Conservation (phyloP, 768 basidiomycete species). For the Pleurotus giganteus region DNA sequence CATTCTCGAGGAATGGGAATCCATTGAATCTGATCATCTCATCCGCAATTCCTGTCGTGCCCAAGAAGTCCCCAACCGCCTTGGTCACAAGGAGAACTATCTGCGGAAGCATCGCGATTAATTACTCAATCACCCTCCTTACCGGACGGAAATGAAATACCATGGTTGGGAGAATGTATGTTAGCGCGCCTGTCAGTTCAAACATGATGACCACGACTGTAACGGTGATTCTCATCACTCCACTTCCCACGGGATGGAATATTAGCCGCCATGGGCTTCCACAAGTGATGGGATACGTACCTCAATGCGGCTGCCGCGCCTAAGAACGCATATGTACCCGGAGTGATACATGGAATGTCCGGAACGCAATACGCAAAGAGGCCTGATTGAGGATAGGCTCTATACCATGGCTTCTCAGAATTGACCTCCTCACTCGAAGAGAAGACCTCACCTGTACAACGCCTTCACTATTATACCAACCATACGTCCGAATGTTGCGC, state of each 20-base stretch:
- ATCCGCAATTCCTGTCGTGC: conserved; percentile 92
- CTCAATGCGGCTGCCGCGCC: conserved; percentile 96
- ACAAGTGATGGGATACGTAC: conserved; percentile 34
- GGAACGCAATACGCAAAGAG: conserved; percentile 90
- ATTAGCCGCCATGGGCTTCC: background rate
- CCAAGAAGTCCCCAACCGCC: conserved; percentile 93
- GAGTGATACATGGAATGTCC: conserved; percentile 94
- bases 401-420: conserved; percentile 27
- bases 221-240: conserved; percentile 95
- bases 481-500: conserved; percentile 96
- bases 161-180: conserved; percentile 98
- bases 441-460: conserved; percentile 64
- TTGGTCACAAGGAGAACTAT: conserved; percentile 96
- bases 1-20: conserved; percentile 95
- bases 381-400: conserved; percentile 78
- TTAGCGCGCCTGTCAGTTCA: conserved; percentile 94
- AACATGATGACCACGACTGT: conserved; percentile 99
- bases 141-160: conserved; percentile 38
- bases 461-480: conserved; percentile 96
- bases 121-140: background rate
- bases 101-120: conserved; percentile 38
- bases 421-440: background rate
- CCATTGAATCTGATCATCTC: conserved; percentile 97
- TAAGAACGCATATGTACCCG: conserved; percentile 96
- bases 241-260: conserved; percentile 43